Conservation (phyloP, 352 stramenopile genomes). For the Phytophthora citricola region DNA sequence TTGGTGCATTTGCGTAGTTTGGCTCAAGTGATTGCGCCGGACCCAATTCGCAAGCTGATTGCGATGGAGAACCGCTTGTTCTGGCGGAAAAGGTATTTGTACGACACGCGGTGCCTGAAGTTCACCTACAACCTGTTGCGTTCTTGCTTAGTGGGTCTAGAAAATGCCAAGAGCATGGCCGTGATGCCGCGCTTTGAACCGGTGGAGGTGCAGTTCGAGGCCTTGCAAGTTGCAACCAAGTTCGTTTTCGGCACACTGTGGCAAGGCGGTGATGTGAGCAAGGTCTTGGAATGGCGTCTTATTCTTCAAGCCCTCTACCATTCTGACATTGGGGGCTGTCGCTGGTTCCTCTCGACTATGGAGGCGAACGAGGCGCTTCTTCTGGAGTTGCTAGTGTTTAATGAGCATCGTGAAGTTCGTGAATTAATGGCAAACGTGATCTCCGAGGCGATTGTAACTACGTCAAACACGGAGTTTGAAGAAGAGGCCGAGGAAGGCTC, state of each 20-base stretch:
- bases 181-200: conserved; percentile 65
- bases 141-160: conserved; percentile 56
- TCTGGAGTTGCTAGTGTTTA: conserved; percentile 76
- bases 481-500: conserved; percentile 32
- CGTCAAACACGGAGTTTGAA: conserved; percentile 59
- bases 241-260: conserved; percentile 90
- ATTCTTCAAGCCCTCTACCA: conserved; percentile 78
- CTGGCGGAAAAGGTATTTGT: conserved; percentile 89
- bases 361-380: conserved; percentile 69
- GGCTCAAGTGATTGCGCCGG: conserved; percentile 62
- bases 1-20: conserved; percentile 58
- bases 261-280: conserved; percentile 78
- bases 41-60: conserved; percentile 80
- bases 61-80: conserved; percentile 86
- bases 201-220: conserved; percentile 69
- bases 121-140: conserved; percentile 86
- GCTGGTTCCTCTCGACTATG: conserved; percentile 78
- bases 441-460: conserved; percentile 71
- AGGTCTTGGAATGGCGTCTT: conserved; percentile 78
- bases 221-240: conserved; percentile 80
- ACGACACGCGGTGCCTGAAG: conserved; percentile 70
- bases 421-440: conserved; percentile 77
- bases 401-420: conserved; percentile 70
- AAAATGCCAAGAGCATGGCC: conserved; percentile 47
- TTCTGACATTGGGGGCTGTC: conserved; percentile 67